Evolutionary conservation across 345 rosid genomes (phyloP), one percentile per base, ranked within the genome.

Genomic region (Sonneratia caseolaris): DNA sequence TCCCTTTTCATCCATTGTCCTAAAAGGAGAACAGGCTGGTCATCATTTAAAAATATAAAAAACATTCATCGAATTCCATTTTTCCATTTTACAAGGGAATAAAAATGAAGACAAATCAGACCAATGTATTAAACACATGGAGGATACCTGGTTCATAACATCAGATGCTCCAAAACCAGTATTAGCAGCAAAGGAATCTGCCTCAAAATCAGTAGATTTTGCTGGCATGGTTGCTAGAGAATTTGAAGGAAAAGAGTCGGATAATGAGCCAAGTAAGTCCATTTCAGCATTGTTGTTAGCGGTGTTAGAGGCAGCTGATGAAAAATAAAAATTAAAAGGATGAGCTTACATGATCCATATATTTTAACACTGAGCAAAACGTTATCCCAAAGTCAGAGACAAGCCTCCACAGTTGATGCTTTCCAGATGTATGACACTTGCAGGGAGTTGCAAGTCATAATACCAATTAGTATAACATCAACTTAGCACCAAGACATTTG

Each of bases 211-310:
- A 55, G 82, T 71, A 70, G 91, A 73, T 68, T 81, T 74, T 70
- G 74, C 85, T 55, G 94, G 97, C 84, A 87, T 82, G 70, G 88
- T 87, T 21, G 98, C 97, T 78, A 84, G 80, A 74, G 92, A 81
- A 75, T 84, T 82, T 65, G 78, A 76, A 70, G 80, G 49, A 81
- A 88, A 89, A 59, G 86, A 77, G 71, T 91, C 96, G 37, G 96
- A 82, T 61, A 91, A 77, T 62, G 88, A 82, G 71, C 93, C 95
- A 71, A 94, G 91, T 80, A 94, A 81, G 81, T 96, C 97, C 77
- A 91, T 82, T 80, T 91, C 91, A 42, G 80, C 83, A 84, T 49
- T 88, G 78, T 72, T 86, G 43, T 87, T 75, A 47, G 84, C 43
- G n/a, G 83, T 67, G 37, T 71, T 64, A 79, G 83, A 71, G 75